These are phyloP conservation scores for Lactarius psammicola DNA, from an alignment of 768 basidiomycete genomes.

Conservation along the genomic window DNA sequence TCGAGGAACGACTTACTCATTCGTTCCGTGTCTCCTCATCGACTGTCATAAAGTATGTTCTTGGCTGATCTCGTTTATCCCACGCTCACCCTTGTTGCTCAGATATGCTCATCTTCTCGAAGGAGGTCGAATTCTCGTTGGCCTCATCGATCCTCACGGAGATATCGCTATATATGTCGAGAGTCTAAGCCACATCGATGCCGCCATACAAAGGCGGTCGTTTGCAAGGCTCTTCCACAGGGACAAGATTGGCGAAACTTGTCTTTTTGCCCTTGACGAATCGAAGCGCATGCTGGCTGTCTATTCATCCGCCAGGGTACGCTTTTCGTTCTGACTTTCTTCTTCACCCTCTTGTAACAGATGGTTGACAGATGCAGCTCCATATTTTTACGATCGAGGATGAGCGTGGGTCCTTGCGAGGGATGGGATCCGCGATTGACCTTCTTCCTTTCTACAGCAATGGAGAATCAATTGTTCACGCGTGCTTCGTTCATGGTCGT, in stretches of 20 bases:
- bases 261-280: no score
- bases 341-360: background rate
- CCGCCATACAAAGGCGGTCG: background rate
- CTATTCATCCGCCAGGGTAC: no score
- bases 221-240: no score
- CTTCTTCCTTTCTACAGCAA: slow-evolving; percentile 49
- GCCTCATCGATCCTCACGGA: background rate
- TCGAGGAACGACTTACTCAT: background rate
- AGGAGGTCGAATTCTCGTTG: background rate
- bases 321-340: background rate
- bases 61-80: background rate
- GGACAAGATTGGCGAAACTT: no score
- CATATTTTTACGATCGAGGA: slow-evolving; percentile 41
- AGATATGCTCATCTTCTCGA: slow-evolving; percentile 10
- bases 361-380: slow-evolving; percentile 25
- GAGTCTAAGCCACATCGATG: background rate
- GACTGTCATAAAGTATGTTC: background rate
- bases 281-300: no score
- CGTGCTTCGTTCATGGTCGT: no score
- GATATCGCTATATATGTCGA: slow-evolving; percentile 11
- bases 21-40: background rate
- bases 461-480: no score
- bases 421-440: slow-evolving; percentile 39
- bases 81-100: background rate
- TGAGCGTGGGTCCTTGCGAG: slow-evolving; percentile 40